Evolutionary conservation across 345 rosid species (phyloP).

Genomic region (Eutrema japonicum): DNA sequence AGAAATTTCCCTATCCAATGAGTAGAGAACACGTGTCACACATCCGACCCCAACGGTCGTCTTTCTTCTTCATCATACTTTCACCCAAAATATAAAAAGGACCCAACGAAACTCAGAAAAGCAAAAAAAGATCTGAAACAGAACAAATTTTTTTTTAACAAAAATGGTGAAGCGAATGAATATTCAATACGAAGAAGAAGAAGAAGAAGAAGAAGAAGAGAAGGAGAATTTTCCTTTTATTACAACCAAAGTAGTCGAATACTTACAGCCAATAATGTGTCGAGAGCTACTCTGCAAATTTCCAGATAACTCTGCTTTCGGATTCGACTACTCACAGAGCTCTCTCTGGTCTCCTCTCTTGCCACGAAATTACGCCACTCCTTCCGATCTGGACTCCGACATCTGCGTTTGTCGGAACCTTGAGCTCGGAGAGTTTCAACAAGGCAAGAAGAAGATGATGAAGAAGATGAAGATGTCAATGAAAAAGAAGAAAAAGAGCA

Average conservation of each 20-base stretch:
- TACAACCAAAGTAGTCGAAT: conserved; percentile 72
- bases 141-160: too few species aligned
- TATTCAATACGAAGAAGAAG: not conserved
- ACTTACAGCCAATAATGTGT: conserved; percentile 73
- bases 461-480: conserved; percentile 14
- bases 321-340: conserved; percentile 78
- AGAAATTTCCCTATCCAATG: not conserved
- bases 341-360: conserved; percentile 92
- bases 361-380: conserved; percentile 54
- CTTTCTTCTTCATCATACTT: conserved; percentile 24
- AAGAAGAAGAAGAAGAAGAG: conserved; percentile 49
- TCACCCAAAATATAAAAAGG: conserved; percentile 19
- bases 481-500: conserved; percentile 40
- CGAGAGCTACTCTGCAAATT: conserved; percentile 78
- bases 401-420: conserved; percentile 45
- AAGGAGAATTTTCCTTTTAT: conserved; percentile 44
- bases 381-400: conserved; percentile 52
- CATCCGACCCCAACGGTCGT: conserved; percentile 39
- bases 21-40: not conserved
- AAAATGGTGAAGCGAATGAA: conserved; percentile 24
- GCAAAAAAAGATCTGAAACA: conserved; percentile 1
- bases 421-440: conserved; percentile 45
- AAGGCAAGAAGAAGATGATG: conserved; percentile 18
- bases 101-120: conserved; percentile 1
- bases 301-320: conserved; percentile 76